Percentiles rank a stretch among this genome's conserved stretches.
phyloP scores from a whole-genome alignment of 495 filamentous ascomycete genomes.

The Penicillium argentinense region DNA sequence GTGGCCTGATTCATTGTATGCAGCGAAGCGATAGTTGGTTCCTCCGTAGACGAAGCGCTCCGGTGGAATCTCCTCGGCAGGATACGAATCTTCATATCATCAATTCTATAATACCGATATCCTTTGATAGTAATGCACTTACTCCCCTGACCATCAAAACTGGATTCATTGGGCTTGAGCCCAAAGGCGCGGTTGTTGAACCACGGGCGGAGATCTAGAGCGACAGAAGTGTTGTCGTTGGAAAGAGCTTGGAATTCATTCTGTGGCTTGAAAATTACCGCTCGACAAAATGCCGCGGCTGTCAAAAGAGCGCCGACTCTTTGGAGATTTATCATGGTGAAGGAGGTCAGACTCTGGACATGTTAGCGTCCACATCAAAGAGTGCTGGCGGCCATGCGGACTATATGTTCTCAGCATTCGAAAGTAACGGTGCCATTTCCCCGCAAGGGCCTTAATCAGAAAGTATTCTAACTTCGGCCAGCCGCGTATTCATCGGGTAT shows the following conservation, averaged over 20 bases:
- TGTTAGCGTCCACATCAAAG: background rate
- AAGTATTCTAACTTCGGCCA: background rate
- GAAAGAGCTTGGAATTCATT: constrained; percentile 17
- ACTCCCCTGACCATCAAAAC: constrained; percentile 39
- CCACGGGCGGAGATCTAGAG: constrained; percentile 31
- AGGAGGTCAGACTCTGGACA: background rate
- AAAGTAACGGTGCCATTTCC: constrained; percentile 15
- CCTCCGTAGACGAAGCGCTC: constrained; percentile 42
- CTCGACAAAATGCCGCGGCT: background rate
- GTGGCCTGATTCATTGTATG: constrained; percentile 39
- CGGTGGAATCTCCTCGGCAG: constrained; percentile 37
- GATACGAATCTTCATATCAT: constrained; percentile 38
- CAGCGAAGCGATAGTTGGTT: constrained; percentile 46
- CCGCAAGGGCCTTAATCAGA: constrained; percentile 4
- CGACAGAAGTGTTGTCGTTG: constrained; percentile 8
- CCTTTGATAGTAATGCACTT: background rate
- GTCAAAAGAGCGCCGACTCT: constrained; percentile 1
- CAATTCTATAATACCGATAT: background rate
- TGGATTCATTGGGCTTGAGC: constrained; percentile 38
- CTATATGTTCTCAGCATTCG: background rate
- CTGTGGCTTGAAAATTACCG: constrained; percentile 26
- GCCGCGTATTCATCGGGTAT: constrained; percentile 11
- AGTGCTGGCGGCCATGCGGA: too few relatives aligned
- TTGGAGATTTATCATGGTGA: background rate
- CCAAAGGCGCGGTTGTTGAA: constrained; percentile 50